These are phyloP conservation scores for Leccinum subtestaceum DNA, from an alignment of 768 basidiomycete genomes.

Conservation along the genomic window DNA sequence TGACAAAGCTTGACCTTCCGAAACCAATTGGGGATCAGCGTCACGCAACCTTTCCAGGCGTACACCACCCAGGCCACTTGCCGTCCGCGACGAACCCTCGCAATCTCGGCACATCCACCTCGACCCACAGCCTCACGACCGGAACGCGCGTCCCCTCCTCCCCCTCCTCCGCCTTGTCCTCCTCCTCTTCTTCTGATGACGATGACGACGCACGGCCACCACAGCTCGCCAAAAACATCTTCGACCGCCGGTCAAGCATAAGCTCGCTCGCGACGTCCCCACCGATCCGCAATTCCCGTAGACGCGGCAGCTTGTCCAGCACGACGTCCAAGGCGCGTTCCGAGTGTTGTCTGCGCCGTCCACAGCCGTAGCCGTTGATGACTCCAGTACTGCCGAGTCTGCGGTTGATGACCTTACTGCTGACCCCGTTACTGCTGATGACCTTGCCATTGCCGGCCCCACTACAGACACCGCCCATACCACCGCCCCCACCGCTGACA, in stretches of 20 bases:
- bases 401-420: neutral
- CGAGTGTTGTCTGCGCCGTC: neutral
- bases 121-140: constrained; percentile 18
- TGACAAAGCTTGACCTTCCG: neutral
- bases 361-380: neutral
- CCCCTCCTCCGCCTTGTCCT: neutral
- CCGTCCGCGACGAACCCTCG: constrained; percentile 19
- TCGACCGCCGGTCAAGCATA: constrained; percentile 23
- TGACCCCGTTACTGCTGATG: too few species aligned
- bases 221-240: constrained; percentile 10
- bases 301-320: constrained; percentile 18
- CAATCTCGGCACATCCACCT: constrained; percentile 20
- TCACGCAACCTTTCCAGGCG: constrained; percentile 6
- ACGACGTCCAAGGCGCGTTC: constrained; percentile 20
- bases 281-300: constrained; percentile 17
- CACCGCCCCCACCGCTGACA: too few species aligned
- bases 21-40: neutral
- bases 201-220: neutral
- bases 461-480: too few species aligned
- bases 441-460: too few species aligned
- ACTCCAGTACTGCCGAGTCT: neutral
- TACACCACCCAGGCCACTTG: constrained; percentile 24
- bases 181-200: neutral
- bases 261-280: constrained; percentile 26
- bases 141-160: constrained; percentile 4